Base-by-base conservation (phyloP, 495 filamentous ascomycete genomes). In the Chaetomium cochliodes region DNA sequence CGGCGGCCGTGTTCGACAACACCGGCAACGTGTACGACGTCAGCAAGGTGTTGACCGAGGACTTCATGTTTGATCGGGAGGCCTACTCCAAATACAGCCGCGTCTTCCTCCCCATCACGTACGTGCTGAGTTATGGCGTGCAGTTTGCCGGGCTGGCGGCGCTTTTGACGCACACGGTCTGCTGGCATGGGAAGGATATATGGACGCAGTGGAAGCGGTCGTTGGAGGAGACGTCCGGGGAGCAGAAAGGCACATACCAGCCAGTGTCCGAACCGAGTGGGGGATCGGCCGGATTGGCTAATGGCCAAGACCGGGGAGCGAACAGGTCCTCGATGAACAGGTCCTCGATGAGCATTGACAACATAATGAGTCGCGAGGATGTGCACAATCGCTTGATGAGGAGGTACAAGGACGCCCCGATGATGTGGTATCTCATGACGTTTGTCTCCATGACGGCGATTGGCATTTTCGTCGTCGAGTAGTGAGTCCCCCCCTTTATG, bases 401-500 rank as follows among this genome's bases (percentile, higher is more conserved):
- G 67, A 79, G 84, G 57, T 90, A 91, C 64, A 81, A 85, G 57
- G 90, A 93, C 74, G 90, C 90, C 0, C 91, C 91, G 3, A 80
- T 88, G 51, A 81, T 80, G 66, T 94, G 91, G 91, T 94, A 94
- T 71, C 74, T 92, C 20, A 25, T 83, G 25, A 89, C 87, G 0
- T 90, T 87, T 62, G 67, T 88, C 2, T 78, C 84, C 22, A 92
- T 92, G 85, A 81, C 85, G 1, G 87, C 86, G 7, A 84, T 92
- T 52, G 85, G 88, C 6, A 89, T 94, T 22, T 93, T 93, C 69
- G 85, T 92, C n/a, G 90, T 93, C 3, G 90, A 92, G 77, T 90
- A 86, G 84, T 86, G 71, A 76, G 84, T 78, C 11, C 11, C 8
- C 13, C 16, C 37, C 3, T 11, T 1, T 20, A n/a, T n/a, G n/a